Conservation (phyloP, 2,329 filamentous ascomycete species). For the Pseudocercospora ulei region DNA sequence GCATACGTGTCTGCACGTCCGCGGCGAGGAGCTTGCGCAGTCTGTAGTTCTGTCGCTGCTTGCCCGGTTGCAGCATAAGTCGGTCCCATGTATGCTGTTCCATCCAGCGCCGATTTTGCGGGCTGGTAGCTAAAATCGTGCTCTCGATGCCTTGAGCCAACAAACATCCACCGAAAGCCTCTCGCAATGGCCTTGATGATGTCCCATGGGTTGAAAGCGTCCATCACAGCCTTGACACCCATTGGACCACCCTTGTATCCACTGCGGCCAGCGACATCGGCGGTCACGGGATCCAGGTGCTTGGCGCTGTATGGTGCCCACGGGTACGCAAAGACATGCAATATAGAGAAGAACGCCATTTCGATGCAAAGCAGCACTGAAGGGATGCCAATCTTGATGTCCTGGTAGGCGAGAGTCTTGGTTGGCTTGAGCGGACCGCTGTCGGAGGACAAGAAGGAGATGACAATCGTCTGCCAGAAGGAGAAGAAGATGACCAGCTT, state of each 20-base stretch:
- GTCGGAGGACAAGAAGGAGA: conserved; percentile 53
- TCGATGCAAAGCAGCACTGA: conserved; percentile 69
- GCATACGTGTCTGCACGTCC: conserved; percentile 14
- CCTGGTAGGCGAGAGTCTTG: conserved; percentile 55
- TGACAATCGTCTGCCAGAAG: conserved; percentile 67
- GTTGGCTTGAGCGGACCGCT: conserved; percentile 55
- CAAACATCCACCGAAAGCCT: conserved; percentile 69
- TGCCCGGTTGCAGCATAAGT: conserved; percentile 20
- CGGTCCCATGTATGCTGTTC: conserved; percentile 22
- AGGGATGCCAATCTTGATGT: conserved; percentile 72
- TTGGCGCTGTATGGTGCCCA: conserved; percentile 57
- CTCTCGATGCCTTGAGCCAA: conserved; percentile 55
- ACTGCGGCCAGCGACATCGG: conserved; percentile 23
- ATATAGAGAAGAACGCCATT: conserved; percentile 68
- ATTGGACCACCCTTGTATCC: conserved; percentile 55
- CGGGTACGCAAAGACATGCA: conserved; percentile 76
- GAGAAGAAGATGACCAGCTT: conserved; percentile 86
- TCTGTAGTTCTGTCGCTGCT: conserved; percentile 24
- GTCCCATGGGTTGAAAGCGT: conserved; percentile 74
- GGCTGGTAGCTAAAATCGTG: conserved; percentile 37
- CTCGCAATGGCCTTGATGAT: conserved; percentile 69
- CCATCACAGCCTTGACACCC: conserved; percentile 55
- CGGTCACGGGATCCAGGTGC: conserved; percentile 28
- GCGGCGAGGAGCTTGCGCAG: conserved; percentile 13
- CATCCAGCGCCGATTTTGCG: conserved; percentile 16